phyloP scores from a whole-genome alignment of 1,284 basidiomycete species.

The Ganoderma resinaceum region DNA sequence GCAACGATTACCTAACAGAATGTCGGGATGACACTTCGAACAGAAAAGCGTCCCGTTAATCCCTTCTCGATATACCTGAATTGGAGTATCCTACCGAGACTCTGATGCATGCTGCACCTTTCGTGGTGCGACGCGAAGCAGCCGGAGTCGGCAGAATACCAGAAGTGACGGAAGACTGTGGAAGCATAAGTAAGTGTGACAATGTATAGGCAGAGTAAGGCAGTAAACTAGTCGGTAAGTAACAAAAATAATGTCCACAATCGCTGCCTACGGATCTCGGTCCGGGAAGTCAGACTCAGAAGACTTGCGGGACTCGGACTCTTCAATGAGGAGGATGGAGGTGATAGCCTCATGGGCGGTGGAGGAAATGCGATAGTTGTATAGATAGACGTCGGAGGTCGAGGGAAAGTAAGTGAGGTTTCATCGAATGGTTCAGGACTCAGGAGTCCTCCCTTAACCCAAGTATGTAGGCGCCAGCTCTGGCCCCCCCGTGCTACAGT shows the following conservation, averaged over 20 bases:
- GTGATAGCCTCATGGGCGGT: neutral
- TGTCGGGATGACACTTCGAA: constrained; percentile 9
- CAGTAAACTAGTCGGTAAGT: no score
- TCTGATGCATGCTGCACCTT: neutral
- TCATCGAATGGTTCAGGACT: no score
- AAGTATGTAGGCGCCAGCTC: no score
- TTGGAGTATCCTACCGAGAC: neutral
- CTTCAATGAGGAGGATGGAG: neutral
- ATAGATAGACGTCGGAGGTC: no score
- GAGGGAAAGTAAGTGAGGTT: no score
- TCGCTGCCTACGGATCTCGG: neutral
- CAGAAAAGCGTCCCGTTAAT: neutral
- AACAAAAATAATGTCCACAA: no score
- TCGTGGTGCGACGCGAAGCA: neutral
- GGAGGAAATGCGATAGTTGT: neutral
- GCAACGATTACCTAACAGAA: constrained; percentile 29
- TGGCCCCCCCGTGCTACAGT: no score
- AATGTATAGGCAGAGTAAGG: no score
- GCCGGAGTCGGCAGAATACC: neutral
- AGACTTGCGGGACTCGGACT: neutral
- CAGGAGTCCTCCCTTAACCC: no score
- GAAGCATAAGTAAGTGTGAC: no score
- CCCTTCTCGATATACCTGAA: neutral
- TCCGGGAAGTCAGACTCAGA: neutral
- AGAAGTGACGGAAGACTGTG: neutral